Evolutionary conservation across 352 stramenopile species (phyloP).

Genomic region (Globisporangium spinosum): DNA sequence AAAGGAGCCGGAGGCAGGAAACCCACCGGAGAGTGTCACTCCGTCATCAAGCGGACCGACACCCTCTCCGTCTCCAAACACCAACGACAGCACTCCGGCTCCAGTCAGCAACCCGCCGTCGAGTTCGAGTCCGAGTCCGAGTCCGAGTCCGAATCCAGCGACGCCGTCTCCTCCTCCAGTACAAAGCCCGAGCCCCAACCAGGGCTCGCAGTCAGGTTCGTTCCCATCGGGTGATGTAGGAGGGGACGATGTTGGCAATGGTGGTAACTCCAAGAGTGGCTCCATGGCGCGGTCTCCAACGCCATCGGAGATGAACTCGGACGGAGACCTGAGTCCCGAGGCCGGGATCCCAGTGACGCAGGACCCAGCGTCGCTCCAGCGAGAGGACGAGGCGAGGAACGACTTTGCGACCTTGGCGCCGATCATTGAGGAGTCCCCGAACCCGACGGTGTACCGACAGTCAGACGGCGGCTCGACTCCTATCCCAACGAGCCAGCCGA

Average conservation of each 20-base stretch:
- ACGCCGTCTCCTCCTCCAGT: not conserved
- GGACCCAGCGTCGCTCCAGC: slow-evolving; percentile 4
- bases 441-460: not conserved
- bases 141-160: not conserved
- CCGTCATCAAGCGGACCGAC: not conserved
- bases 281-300: not conserved
- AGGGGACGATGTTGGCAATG: not conserved
- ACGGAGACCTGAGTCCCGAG: not conserved
- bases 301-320: not conserved
- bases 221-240: slow-evolving; percentile 1
- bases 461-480: not conserved
- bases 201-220: slow-evolving; percentile 13
- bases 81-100: not conserved
- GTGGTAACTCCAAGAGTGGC: not conserved
- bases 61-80: not conserved
- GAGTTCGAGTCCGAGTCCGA: not conserved
- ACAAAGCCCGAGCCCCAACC: slow-evolving; percentile 5
- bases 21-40: not conserved
- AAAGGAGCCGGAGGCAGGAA: not conserved
- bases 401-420: slow-evolving; percentile 21
- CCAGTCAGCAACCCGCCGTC: not conserved
- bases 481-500: slow-evolving; percentile 6
- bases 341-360: not conserved
- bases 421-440: slow-evolving; percentile 14
- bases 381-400: slow-evolving; percentile 9